Base-by-base conservation (phyloP, 257 asterid species). In the Solanum commersonii region DNA sequence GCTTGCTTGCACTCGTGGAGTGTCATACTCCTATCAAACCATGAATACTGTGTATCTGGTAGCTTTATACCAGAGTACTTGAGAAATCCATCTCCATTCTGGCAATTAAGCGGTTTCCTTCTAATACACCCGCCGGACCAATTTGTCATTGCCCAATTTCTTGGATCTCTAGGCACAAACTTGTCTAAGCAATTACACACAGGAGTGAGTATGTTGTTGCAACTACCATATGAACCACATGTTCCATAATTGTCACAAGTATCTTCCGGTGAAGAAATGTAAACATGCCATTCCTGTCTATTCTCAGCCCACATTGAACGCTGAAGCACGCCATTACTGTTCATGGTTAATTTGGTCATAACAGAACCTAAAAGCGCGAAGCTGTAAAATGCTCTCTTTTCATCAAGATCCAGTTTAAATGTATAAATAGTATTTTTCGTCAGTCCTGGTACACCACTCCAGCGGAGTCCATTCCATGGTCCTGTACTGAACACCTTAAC, bases 401-500 rank as follows among this genome's bases (percentile, higher is more conserved):
- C 20, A 85, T 88, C 10, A 87, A 33, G 10, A 23, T 84, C 22
- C 5, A 81, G 16, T 6, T n/a, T 44, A 22, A 88, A 25, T 38
- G 83, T 84, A 13, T n/a, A 83, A 8, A 76, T 42, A 3, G 60
- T 31, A 68, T 84, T 84, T 65, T 42, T 37, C 37, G 29, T 35
- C 20, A 84, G 8, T 25, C 87, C 44, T 9, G 82, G 27, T 42
- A 44, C 29, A 44, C 94, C 93, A 44, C 95, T 91, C 35, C 87
- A 91, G 15, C 90, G 67, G 6, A 91, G 34, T 1, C 97, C 97
- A 76, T 92, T 93, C 95, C 95, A 94, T 0, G 94, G 93, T 14
- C 95, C 97, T 6, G 87, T 12, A 12, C 88, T 88, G 63, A 10
- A 90, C 33, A 3, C 35, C 38, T 22, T 67, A 9, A 33, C 33